phyloP scores from a whole-genome alignment of 1,284 basidiomycete genomes.

The Peniophora sp. region DNA sequence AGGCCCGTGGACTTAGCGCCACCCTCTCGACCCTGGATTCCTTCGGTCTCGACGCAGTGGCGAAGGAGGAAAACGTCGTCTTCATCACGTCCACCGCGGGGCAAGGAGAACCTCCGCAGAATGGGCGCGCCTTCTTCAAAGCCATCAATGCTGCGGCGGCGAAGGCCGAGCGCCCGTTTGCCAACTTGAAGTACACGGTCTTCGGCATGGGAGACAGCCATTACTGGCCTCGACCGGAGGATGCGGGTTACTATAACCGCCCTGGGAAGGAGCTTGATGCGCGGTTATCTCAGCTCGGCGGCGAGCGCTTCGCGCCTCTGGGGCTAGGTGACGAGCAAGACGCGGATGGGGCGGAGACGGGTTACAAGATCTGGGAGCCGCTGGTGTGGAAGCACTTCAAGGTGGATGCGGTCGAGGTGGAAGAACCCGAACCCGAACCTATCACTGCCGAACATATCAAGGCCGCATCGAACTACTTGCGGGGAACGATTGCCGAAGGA shows the following conservation, averaged over 20 bases:
- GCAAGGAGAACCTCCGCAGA: conserved; percentile 97
- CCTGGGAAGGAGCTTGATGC: conserved; percentile 87
- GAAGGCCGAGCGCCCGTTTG: conserved; percentile 46
- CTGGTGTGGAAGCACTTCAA: conserved; percentile 91
- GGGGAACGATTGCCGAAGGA: conserved; percentile 95
- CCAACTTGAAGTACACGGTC: conserved; percentile 70
- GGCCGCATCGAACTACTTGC: conserved; percentile 89
- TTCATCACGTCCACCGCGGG: conserved; percentile 97
- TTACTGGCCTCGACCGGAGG: conserved; percentile 97
- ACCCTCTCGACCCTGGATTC: conserved; percentile 73
- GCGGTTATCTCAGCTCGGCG: conserved; percentile 71
- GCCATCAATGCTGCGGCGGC: conserved; percentile 64
- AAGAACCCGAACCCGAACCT: conserved; percentile 92
- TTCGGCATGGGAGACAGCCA: conserved; percentile 98
- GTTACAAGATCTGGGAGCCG: conserved; percentile 94
- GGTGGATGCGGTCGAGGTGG: conserved; percentile 85
- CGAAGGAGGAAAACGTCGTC: conserved; percentile 69
- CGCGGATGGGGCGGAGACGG: conserved; percentile 92
- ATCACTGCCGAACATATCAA: conserved; percentile 99
- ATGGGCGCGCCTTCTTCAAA: conserved; percentile 89
- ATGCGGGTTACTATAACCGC: conserved; percentile 97
- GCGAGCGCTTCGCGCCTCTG: conserved; percentile 60
- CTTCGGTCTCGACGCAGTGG: conserved; percentile 66
- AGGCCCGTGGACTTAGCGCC: conserved; percentile 78
- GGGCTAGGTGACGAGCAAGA: conserved; percentile 97